Percentiles rank a stretch among this genome's conserved stretches.
phyloP scores from a whole-genome alignment of 192 early-diverging fungal species.

The Backusella tuberculispora region DNA sequence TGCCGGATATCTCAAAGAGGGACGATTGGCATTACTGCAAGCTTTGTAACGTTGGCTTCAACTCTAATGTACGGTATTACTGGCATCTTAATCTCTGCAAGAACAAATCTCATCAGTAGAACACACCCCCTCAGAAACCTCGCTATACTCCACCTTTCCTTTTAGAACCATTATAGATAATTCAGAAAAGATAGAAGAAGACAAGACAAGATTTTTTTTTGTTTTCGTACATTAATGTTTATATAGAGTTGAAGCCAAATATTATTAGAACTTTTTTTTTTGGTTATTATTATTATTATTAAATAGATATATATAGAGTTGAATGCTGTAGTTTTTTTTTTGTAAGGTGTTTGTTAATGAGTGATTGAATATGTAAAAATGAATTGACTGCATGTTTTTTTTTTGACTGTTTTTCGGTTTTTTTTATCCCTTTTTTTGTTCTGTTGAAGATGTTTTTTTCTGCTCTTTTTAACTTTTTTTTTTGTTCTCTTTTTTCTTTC shows the following conservation, averaged over 20 bases:
- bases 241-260: conserved; percentile 10
- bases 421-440: background rate
- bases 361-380: background rate
- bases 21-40: conserved; percentile 16
- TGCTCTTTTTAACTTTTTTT: background rate
- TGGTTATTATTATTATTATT: conserved; percentile 10
- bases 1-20: background rate
- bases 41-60: conserved; percentile 6
- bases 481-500: conserved; percentile 7
- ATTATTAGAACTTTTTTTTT: conserved; percentile 8
- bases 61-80: conserved; percentile 2
- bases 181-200: background rate
- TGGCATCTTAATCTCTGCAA: conserved; percentile 22
- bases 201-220: background rate
- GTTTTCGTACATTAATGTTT: background rate
- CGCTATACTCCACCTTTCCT: background rate
- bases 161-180: too few relatives aligned
- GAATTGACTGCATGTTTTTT: background rate
- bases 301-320: conserved; percentile 10
- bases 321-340: conserved; percentile 6
- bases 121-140: background rate
- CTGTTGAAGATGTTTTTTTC: conserved; percentile 5
- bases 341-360: background rate
- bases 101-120: conserved; percentile 2
- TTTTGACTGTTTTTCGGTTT: too few relatives aligned